phyloP scores from a whole-genome alignment of 768 basidiomycete genomes.

The Coprinopsis sp. region DNA sequence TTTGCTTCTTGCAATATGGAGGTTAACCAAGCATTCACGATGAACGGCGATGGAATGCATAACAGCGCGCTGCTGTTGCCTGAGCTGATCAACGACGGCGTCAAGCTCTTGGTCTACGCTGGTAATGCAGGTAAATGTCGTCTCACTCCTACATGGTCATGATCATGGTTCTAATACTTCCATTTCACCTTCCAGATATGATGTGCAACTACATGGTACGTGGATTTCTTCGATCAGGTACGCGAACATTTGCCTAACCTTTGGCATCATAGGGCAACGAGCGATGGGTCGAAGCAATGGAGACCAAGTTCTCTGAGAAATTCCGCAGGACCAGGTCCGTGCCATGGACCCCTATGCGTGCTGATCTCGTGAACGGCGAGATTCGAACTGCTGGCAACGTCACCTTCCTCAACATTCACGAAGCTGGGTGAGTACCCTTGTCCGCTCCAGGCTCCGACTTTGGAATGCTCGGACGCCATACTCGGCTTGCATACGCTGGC shows the following conservation, averaged over 20 bases:
- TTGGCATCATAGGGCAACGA: slow-evolving; percentile 60
- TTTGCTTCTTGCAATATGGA: slow-evolving; percentile 76
- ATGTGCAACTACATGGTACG: slow-evolving; percentile 83
- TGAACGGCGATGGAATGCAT: slow-evolving; percentile 85
- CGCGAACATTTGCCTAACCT: background rate
- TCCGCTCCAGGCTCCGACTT: background rate
- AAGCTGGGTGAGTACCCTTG: slow-evolving; percentile 65
- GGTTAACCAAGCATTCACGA: slow-evolving; percentile 74
- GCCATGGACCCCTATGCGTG: slow-evolving; percentile 52
- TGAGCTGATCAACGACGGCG: slow-evolving; percentile 74
- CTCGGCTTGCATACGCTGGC: slow-evolving; percentile 1
- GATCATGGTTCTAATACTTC: slow-evolving; percentile 13
- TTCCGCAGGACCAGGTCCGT: slow-evolving; percentile 45
- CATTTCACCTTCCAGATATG: slow-evolving; percentile 46
- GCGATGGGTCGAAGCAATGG: slow-evolving; percentile 66
- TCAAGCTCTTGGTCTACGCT: slow-evolving; percentile 85
- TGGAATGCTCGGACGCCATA: background rate
- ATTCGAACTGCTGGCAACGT: slow-evolving; percentile 77
- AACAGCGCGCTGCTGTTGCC: slow-evolving; percentile 77
- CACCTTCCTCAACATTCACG: slow-evolving; percentile 72
- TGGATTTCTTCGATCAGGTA: slow-evolving; percentile 4
- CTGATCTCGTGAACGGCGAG: slow-evolving; percentile 58
- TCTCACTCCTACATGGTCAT: background rate
- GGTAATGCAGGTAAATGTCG: slow-evolving; percentile 65
- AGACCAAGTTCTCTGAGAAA: slow-evolving; percentile 57